Evolutionary conservation across 805 yeast species (phyloP).

Genomic region (Nakazawaea populi): DNA sequence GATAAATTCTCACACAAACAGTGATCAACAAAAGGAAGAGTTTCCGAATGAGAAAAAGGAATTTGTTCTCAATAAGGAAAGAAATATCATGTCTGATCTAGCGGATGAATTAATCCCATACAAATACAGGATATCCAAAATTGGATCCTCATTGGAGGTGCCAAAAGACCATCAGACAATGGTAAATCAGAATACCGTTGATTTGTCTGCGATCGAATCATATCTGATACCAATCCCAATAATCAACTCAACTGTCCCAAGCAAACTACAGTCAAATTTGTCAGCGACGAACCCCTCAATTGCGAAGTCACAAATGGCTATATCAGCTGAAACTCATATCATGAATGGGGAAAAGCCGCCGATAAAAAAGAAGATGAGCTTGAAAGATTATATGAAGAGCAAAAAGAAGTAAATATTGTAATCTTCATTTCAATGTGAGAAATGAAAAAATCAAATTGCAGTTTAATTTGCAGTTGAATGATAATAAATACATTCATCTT

Average conservation of each 20-base stretch:
- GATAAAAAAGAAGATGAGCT: conserved; percentile 51
- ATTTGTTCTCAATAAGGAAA: conserved; percentile 1
- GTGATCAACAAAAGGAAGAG: background rate
- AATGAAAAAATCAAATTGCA: no score
- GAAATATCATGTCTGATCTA: conserved; percentile 5
- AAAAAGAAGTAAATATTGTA: conserved; percentile 17
- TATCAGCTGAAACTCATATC: conserved; percentile 1
- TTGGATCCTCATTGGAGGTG: background rate
- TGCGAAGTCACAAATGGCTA: conserved; percentile 14
- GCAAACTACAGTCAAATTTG: conserved; percentile 12
- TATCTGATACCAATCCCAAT: conserved; percentile 4
- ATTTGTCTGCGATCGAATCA: background rate
- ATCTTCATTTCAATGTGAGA: no score
- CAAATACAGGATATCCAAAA: conserved; percentile 8
- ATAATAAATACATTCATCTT: no score
- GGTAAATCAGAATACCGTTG: background rate
- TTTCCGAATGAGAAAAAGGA: background rate
- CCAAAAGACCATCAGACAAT: background rate
- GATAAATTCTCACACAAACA: background rate
- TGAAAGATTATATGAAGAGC: conserved; percentile 70
- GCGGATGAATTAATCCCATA: conserved; percentile 8
- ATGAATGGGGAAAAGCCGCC: conserved; percentile 1
- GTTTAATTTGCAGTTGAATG: no score
- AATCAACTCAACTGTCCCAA: conserved; percentile 8
- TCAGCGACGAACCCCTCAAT: conserved; percentile 6